A percentile compares a stretch with the other conserved stretches of the same genome.
These are phyloP conservation scores for Tephrocybe rancida DNA, from an alignment of 768 basidiomycete species.

Conservation along the genomic window DNA sequence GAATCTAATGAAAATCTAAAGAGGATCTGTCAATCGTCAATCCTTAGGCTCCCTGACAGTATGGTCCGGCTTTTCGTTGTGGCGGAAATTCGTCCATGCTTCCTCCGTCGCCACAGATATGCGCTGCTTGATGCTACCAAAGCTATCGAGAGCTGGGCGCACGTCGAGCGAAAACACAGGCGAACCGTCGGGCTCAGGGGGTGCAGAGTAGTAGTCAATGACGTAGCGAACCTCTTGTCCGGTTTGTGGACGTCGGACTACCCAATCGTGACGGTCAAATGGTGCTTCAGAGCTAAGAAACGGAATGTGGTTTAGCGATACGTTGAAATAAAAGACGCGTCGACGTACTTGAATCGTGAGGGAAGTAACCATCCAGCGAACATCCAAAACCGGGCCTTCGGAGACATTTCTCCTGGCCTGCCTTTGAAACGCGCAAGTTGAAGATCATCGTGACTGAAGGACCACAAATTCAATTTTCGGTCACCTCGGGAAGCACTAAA, in stretches of 20 bases:
- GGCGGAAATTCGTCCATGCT: constrained; percentile 55
- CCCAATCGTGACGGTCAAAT: constrained; percentile 98
- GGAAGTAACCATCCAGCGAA: constrained; percentile 91
- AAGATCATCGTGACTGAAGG: constrained; percentile 60
- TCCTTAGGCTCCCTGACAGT: constrained; percentile 19
- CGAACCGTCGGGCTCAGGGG: constrained; percentile 85
- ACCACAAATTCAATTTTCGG: constrained; percentile 2
- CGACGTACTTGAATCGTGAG: constrained; percentile 81
- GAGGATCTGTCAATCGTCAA: too few species aligned
- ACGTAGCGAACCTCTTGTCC: constrained; percentile 92
- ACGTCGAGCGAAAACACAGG: constrained; percentile 97
- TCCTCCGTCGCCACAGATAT: constrained; percentile 71
- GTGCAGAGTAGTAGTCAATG: constrained; percentile 97
- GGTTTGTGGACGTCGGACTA: constrained; percentile 78
- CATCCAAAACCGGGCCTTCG: constrained; percentile 88
- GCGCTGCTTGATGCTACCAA: constrained; percentile 75
- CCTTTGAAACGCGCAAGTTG: constrained; percentile 87
- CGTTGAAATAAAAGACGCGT: not conserved
- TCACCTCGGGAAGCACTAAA: not conserved
- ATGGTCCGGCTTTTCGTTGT: constrained; percentile 29
- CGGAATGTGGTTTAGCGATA: not conserved
- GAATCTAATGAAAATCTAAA: not conserved
- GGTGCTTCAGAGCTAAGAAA: constrained; percentile 79
- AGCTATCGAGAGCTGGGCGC: constrained; percentile 88
- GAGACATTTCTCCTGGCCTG: constrained; percentile 89